Conservation (phyloP, 805 yeast species). For the Metschnikowia drakensbergensis region DNA sequence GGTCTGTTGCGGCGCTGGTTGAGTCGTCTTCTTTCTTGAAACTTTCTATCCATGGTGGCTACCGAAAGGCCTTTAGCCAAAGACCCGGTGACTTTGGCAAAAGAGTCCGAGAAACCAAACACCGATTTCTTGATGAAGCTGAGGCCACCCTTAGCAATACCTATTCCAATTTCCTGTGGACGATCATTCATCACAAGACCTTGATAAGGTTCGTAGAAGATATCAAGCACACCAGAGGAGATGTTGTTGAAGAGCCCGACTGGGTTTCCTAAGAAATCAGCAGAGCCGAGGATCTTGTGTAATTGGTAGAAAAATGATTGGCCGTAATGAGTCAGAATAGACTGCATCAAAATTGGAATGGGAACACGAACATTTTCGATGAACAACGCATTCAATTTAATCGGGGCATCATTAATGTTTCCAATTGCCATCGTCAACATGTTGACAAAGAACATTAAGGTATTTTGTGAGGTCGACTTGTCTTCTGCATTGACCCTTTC, state of each 20-base stretch:
- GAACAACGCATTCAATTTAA: constrained; percentile 78
- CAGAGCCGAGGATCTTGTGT: constrained; percentile 91
- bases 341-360: constrained; percentile 62
- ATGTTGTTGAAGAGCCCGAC: constrained; percentile 92
- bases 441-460: constrained; percentile 74
- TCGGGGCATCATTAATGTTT: constrained; percentile 95
- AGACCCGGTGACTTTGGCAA: constrained; percentile 90
- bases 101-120: constrained; percentile 90
- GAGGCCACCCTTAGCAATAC: constrained; percentile 92
- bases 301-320: constrained; percentile 90
- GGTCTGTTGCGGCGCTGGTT: constrained; percentile 76
- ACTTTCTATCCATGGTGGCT: constrained; percentile 81
- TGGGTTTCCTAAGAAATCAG: constrained; percentile 95
- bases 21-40: constrained; percentile 76
- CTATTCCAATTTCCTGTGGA: constrained; percentile 94
- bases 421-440: constrained; percentile 95
- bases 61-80: constrained; percentile 90
- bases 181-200: constrained; percentile 92
- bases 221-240: constrained; percentile 93
- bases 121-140: constrained; percentile 93
- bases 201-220: constrained; percentile 95
- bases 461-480: constrained; percentile 55
- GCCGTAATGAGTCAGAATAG: constrained; percentile 79
- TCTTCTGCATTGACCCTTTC: constrained; percentile 71
- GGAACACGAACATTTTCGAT: constrained; percentile 90